A percentile compares a stretch with the other conserved stretches of the same genome.
These are phyloP conservation scores for Arthroderma sp. DNA, from an alignment of 2,329 filamentous ascomycete genomes.

Conservation along the genomic window DNA sequence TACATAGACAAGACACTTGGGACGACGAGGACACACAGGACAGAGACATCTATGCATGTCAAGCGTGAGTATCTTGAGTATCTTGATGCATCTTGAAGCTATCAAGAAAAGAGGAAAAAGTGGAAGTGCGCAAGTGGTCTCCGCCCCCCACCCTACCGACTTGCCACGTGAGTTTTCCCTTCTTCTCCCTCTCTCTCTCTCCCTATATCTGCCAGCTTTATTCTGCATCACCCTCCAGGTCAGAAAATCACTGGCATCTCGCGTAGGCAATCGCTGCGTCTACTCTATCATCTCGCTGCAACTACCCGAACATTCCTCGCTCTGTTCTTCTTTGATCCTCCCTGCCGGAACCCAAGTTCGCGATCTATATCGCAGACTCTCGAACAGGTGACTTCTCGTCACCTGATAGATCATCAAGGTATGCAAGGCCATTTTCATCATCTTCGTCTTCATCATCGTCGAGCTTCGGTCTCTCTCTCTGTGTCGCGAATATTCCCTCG, in stretches of 20 bases:
- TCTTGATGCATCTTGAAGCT: background rate
- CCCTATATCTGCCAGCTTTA: constrained; percentile 1
- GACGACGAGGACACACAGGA: too few species aligned
- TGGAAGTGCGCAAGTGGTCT: constrained; percentile 6
- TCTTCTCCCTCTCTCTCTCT: constrained; percentile 15
- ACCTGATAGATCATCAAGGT: constrained; percentile 16
- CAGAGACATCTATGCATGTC: too few species aligned
- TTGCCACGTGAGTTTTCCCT: constrained; percentile 16
- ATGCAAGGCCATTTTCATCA: constrained; percentile 9
- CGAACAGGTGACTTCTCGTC: constrained; percentile 16
- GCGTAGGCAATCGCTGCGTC: background rate
- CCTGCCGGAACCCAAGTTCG: constrained; percentile 3
- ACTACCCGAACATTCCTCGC: background rate
- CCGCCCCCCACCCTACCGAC: constrained; percentile 3
- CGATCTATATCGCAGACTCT: constrained; percentile 14
- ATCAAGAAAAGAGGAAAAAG: too few species aligned
- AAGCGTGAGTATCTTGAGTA: too few species aligned
- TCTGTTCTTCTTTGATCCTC: background rate
- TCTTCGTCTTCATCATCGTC: background rate
- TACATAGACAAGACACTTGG: too few species aligned
- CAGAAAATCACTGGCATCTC: background rate
- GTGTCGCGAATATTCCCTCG: background rate
- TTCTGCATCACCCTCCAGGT: constrained; percentile 1
- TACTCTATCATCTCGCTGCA: background rate
- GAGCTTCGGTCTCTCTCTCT: background rate